Base-by-base conservation (phyloP, 176 grass and related monocot genomes). In the maize (Zea mays) region DNA sequence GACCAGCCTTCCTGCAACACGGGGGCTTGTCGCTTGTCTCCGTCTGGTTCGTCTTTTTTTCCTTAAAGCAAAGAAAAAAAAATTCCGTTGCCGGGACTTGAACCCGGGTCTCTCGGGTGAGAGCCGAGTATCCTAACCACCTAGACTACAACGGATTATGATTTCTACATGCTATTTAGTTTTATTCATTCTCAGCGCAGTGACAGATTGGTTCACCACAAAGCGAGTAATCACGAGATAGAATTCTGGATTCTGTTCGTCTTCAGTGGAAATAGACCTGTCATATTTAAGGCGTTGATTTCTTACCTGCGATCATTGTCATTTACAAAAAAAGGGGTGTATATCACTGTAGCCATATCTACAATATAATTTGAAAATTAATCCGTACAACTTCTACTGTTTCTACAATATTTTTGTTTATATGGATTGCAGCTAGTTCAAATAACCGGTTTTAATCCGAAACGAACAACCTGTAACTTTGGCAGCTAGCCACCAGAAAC, bases 71-170 rank as follows among this genome's bases (percentile, higher is more conserved):
- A n/a, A n/a, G n/a, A n/a, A n/a, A 39, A 39, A 39, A 4, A 3
- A 39, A 39, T 91, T 93, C 94, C 88, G 84, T 93, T 93, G 76
- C 86, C 91, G 82, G 91, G 86, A 90, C 86, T 97, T 10, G 86
- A 91, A 91, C 88, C 88, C 84, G 91, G 82, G 91, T 93, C 86
- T 90, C 84, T 90, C 86, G 73, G 91, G 79, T 97, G 88, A 97
- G 91, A 97, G 86, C 79, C 88, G 84, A 91, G 86, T 91, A 97
- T 93, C 90, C 90, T 93, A 83, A 93, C 94, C 90, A 97, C 43
- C 88, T 97, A 93, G 84, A 93, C 93, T 89, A 97, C 86, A 85
- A 91, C 94, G 86, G 88, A 27, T 27, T 27, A 1, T 27, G 27
- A 27, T 27, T 27, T 27, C 1, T 27, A 27, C 27, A 27, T 0